Conservation (phyloP, 208 protist genomes). For the Phytomonas francai region DNA sequence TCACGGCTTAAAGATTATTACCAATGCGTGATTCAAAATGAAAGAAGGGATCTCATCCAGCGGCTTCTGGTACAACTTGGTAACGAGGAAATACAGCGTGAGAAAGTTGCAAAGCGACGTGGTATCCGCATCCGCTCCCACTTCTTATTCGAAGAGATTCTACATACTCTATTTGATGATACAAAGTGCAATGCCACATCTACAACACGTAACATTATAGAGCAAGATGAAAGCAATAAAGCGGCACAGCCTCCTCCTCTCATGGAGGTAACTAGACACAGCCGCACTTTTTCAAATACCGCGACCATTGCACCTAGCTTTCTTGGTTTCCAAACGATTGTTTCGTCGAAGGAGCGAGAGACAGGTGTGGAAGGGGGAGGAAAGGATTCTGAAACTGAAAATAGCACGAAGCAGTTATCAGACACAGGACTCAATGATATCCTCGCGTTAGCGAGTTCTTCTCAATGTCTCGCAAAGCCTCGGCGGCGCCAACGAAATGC, state of each 20-base stretch:
- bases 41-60: constrained; percentile 25
- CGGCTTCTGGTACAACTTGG: constrained; percentile 23
- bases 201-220: neutral
- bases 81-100: constrained; percentile 19
- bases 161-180: neutral
- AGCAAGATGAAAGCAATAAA: neutral
- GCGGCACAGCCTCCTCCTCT: neutral
- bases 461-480: neutral
- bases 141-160: neutral
- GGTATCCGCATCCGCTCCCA: constrained; percentile 9
- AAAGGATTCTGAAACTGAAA: neutral
- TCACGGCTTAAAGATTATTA: constrained; percentile 33
- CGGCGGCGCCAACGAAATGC: neutral
- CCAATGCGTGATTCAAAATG: constrained; percentile 26
- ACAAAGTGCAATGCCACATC: neutral
- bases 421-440: neutral
- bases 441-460: neutral
- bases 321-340: neutral
- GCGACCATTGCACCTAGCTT: neutral
- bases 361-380: neutral
- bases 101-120: constrained; percentile 11
- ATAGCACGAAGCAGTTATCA: neutral
- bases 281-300: neutral
- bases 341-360: neutral
- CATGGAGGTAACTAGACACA: neutral